These are phyloP conservation scores for Apiospora sp. DNA, from an alignment of 2,329 filamentous ascomycete species.

Conservation along the genomic window DNA sequence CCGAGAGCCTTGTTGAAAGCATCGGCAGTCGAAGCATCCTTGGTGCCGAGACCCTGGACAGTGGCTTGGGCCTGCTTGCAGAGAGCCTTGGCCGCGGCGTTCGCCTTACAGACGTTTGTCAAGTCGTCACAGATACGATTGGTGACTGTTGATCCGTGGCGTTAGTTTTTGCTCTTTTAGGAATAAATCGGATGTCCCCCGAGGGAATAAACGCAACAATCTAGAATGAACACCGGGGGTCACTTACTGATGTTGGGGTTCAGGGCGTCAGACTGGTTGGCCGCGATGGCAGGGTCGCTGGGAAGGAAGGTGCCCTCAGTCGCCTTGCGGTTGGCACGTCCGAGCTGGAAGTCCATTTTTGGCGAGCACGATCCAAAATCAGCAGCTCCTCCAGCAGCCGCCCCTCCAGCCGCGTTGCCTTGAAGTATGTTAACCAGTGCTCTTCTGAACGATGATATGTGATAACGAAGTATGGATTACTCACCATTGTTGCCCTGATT, in stretches of 20 bases:
- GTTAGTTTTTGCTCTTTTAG: too few relatives aligned
- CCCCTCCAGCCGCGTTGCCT: not conserved
- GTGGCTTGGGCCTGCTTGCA: constrained; percentile 58
- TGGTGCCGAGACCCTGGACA: constrained; percentile 58
- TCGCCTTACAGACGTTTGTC: constrained; percentile 66
- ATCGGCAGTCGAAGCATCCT: constrained; percentile 56
- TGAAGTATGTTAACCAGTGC: not conserved
- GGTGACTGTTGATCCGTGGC: constrained; percentile 47
- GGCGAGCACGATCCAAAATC: constrained; percentile 60
- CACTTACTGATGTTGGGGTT: constrained; percentile 64
- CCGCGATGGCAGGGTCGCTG: constrained; percentile 59
- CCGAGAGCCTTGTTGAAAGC: constrained; percentile 54
- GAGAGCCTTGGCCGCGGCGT: constrained; percentile 58
- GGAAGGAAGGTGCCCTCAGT: constrained; percentile 67
- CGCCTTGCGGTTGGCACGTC: constrained; percentile 56
- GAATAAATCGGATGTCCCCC: too few relatives aligned
- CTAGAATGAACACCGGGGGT: too few relatives aligned
- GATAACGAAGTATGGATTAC: not conserved
- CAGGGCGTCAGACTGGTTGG: constrained; percentile 63
- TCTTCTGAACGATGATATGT: not conserved
- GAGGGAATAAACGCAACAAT: too few relatives aligned
- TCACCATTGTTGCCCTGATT: constrained; percentile 15
- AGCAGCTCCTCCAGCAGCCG: constrained; percentile 41
- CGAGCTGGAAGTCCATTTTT: constrained; percentile 64
- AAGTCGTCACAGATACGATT: constrained; percentile 69